A percentile compares a stretch with the other conserved stretches of the same genome.
phyloP scores from a whole-genome alignment of 2,329 filamentous ascomycete genomes.

The Exserohilum turcica region DNA sequence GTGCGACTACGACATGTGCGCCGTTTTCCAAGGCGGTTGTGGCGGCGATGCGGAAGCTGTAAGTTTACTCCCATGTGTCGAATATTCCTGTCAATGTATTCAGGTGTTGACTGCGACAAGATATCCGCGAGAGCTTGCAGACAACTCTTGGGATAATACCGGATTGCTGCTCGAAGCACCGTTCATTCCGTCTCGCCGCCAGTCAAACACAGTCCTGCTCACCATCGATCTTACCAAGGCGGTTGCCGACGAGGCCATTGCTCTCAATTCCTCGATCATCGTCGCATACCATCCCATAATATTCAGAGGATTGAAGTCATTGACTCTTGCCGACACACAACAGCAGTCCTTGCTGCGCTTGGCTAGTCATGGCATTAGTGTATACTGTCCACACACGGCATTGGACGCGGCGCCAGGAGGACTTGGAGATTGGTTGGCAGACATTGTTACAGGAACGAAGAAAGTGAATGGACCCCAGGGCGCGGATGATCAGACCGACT shows the following conservation, averaged over 20 bases:
- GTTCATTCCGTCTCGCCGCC: constrained; percentile 60
- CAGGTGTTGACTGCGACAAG: constrained; percentile 52
- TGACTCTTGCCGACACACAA: constrained; percentile 83
- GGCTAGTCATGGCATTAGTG: constrained; percentile 84
- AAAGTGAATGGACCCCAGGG: constrained; percentile 18
- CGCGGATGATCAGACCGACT: constrained; percentile 11
- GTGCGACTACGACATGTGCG: constrained; percentile 51
- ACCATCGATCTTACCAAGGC: constrained; percentile 89
- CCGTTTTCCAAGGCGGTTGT: constrained; percentile 74
- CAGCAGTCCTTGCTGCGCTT: constrained; percentile 83
- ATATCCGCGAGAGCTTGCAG: constrained; percentile 87
- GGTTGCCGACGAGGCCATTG: constrained; percentile 89
- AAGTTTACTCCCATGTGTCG: constrained; percentile 44
- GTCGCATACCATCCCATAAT: constrained; percentile 97
- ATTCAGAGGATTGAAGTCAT: constrained; percentile 86
- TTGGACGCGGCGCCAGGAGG: constrained; percentile 85
- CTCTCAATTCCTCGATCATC: constrained; percentile 74
- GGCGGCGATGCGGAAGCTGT: constrained; percentile 79
- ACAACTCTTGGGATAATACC: constrained; percentile 95
- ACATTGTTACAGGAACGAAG: constrained; percentile 71
- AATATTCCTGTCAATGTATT: not conserved
- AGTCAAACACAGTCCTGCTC: constrained; percentile 72
- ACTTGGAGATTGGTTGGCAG: constrained; percentile 91
- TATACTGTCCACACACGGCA: constrained; percentile 95
- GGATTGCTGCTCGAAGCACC: constrained; percentile 76